Conservation (phyloP, 371 early-diverging fungal genomes). For the Mortierella sp. region DNA sequence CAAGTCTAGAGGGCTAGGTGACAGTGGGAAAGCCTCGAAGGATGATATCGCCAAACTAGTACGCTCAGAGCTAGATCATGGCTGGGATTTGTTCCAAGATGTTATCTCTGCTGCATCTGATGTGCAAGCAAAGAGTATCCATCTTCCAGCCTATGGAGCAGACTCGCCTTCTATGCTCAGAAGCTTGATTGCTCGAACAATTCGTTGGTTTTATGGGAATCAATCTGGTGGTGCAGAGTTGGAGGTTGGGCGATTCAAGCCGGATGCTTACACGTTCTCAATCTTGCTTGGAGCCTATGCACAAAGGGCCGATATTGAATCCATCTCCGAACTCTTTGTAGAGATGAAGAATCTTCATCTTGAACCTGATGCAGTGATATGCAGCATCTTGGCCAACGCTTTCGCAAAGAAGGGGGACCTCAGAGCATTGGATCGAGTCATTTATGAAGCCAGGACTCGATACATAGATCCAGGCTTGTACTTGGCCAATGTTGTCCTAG, state of each 20-base stretch:
- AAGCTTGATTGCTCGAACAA: conserved; percentile 20
- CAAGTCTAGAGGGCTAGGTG: not conserved
- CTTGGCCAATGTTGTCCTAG: conserved; percentile 73
- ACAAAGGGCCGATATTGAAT: conserved; percentile 39
- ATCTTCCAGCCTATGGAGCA: conserved; percentile 7
- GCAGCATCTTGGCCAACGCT: conserved; percentile 44
- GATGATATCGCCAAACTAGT: not conserved
- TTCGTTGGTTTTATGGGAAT: not conserved
- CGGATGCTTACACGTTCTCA: conserved; percentile 42
- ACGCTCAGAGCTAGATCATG: conserved; percentile 25
- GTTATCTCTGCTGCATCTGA: conserved; percentile 15
- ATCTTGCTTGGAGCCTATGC: conserved; percentile 45
- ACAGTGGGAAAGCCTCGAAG: not conserved
- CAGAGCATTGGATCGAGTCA: conserved; percentile 33
- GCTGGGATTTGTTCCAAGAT: conserved; percentile 34
- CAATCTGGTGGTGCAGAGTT: not conserved
- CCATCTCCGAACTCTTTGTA: conserved; percentile 49
- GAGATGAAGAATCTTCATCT: conserved; percentile 36
- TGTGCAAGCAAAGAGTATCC: not conserved
- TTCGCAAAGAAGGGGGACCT: conserved; percentile 45
- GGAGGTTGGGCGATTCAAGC: conserved; percentile 20
- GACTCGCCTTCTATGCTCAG: conserved; percentile 22
- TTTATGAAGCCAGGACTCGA: conserved; percentile 29
- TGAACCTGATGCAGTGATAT: conserved; percentile 41
- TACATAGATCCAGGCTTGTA: conserved; percentile 78